Base-by-base conservation (phyloP, 2,329 filamentous ascomycete genomes). In the Aspergillus viridinutans region DNA sequence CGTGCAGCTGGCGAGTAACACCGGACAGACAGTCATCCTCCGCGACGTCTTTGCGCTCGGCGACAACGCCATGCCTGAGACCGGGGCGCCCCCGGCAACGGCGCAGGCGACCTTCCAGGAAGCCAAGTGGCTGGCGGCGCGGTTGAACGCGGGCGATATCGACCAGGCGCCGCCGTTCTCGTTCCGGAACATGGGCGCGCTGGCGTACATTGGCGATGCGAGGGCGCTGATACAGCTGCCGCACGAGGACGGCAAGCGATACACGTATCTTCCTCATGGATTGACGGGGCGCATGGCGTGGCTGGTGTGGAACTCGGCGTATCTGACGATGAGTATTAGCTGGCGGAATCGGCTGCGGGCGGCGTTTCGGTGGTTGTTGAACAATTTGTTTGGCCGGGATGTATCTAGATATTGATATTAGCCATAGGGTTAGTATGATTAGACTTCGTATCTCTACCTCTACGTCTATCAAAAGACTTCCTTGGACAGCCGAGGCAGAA, bases 41-140 rank as follows among this genome's bases (percentile, higher is more conserved):
- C 72, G 78, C 20, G 81, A 85, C 58, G 82, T 85, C 52, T 83
- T 77, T 54, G 75, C 81, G 1, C 65, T 83, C 8, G 84, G 83
- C 20, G 84, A 85, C 70, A 85, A 83, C 60, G 81, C 81, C 0
- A 77, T 79, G 60, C 72, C 80, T 1, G 81, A 83, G 65, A 77
- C 71, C 2, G 80, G 79, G 1, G 68, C 74, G 0, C 82, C 76
- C 1, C 83, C 83, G 0, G 82, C 83, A 0, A 86, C 83, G 0
- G 83, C 83, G 2, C 83, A 85, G 67, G 83, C 84, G 0, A 81
- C 83, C 0, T 78, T 76, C 17, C 84, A 86, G 64, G 82, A 85
- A 66, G 83, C 83, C 0, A 74, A 76, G 25, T 85, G 83, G 83
- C 74, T 86, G 0, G 81, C 80, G 0, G 78, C 79, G 53, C 75